Evolutionary conservation across 345 rosid species (phyloP), one percentile per base, ranked within the genome.

Genomic region (Populus ilicifolia): DNA sequence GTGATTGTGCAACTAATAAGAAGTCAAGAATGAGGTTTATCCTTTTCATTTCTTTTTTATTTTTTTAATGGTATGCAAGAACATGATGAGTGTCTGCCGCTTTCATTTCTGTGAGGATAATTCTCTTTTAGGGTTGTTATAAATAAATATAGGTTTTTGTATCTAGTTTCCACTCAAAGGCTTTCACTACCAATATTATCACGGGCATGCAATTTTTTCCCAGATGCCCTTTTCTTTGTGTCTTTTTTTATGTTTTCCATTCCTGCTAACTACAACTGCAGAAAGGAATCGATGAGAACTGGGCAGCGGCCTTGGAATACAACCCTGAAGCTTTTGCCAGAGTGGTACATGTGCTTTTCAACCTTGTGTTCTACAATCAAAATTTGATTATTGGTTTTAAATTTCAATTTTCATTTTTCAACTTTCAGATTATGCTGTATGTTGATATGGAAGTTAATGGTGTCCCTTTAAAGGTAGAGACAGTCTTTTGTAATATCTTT

Each of bases 401-500:
- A 73, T 64, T 74, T 73, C 73, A 76, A 13, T 17, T 81, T 74
- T 23, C 56, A 68, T 78, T 35, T 77, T 74, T 17, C 67, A 74
- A 64, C 75, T 70, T 85, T 69, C 89, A 96, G 98, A 85, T 93
- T 81, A 93, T 93, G 99, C 84, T 96, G 81, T 96, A 92, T 16
- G 99, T 96, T 72, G 98, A 96, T 82, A 96, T 96, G 99, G 99
- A 96, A 85, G 99, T 96, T 77, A 96, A 96, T 70, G 93, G 99
- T 56, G 84, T 91, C 62, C 95, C 98, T 72, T 82, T 93, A 76
- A 92, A 96, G 99, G 99, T 96, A 92, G 69, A 41, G 75, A 72
- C 75, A 23, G 66, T n/a, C 64, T 9, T 43, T 11, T 59, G 16
- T 23, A 59, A 59, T 59, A 11, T 23, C 16, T 9, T 59, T 59